These are phyloP conservation scores for Bipolaris gigantea DNA, from an alignment of 2,329 filamentous ascomycete genomes.

Conservation along the genomic window DNA sequence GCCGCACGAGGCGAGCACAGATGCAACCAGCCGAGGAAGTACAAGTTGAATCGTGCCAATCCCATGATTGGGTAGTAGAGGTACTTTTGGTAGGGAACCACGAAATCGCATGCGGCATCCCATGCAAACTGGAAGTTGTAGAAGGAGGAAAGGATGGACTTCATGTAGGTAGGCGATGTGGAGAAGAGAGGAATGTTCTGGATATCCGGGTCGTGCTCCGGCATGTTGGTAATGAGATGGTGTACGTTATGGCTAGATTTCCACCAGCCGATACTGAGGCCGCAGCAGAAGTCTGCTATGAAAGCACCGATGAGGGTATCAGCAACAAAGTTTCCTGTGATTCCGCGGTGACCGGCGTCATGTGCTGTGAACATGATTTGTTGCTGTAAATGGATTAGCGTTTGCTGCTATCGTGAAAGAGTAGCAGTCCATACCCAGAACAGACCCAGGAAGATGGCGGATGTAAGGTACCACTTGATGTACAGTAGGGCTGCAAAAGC, in stretches of 20 bases:
- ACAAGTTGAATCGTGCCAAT: conserved; percentile 86
- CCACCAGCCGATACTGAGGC: conserved; percentile 69
- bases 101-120: conserved; percentile 70
- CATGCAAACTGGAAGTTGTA: conserved; percentile 81
- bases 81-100: conserved; percentile 76
- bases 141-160: conserved; percentile 74
- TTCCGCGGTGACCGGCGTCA: conserved; percentile 65
- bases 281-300: conserved; percentile 66
- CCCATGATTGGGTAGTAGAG: conserved; percentile 81
- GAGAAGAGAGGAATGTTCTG: conserved; percentile 82
- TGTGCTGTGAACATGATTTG: conserved; percentile 71
- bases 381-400: conserved; percentile 50
- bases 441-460: conserved; percentile 61
- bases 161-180: conserved; percentile 78
- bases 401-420: background rate
- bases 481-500: conserved; percentile 53
- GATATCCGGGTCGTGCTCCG: conserved; percentile 50
- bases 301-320: conserved; percentile 66
- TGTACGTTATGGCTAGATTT: conserved; percentile 71
- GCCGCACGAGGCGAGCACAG: conserved; percentile 71
- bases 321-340: conserved; percentile 60
- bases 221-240: conserved; percentile 67
- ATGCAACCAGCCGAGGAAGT: conserved; percentile 77
- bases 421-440: conserved; percentile 55
- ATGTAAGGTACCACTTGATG: conserved; percentile 59